Percentiles rank a stretch among this genome's conserved stretches.
Conservation (phyloP, 805 yeast genomes). For the Yarrowia phangngaensis region DNA sequence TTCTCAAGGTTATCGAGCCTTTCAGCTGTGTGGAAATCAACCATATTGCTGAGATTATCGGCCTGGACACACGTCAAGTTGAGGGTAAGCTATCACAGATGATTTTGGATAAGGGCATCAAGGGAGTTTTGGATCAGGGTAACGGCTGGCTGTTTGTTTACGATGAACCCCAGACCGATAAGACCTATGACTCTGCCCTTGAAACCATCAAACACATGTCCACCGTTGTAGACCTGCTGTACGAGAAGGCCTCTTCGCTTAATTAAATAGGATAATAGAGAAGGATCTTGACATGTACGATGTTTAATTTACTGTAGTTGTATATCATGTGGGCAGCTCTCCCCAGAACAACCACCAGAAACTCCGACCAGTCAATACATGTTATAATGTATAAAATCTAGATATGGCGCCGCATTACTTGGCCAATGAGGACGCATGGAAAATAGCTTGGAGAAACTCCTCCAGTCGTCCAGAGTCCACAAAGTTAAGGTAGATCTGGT, state of each 20-base stretch:
- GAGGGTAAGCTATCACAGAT: slow-evolving; percentile 94
- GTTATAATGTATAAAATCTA: too few relatives aligned
- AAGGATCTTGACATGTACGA: too few relatives aligned
- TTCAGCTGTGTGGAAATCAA: slow-evolving; percentile 92
- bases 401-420: too few relatives aligned
- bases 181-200: slow-evolving; percentile 80
- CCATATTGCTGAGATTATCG: slow-evolving; percentile 82
- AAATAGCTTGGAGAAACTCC: slow-evolving; percentile 44
- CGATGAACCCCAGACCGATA: slow-evolving; percentile 83
- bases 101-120: slow-evolving; percentile 93
- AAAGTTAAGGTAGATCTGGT: slow-evolving; percentile 60
- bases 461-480: slow-evolving; percentile 52
- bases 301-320: too few relatives aligned
- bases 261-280: slow-evolving; percentile 46
- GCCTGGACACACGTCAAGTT: slow-evolving; percentile 78
- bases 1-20: slow-evolving; percentile 92
- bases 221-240: slow-evolving; percentile 80
- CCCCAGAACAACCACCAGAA: too few relatives aligned
- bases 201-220: slow-evolving; percentile 85
- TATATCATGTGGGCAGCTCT: too few relatives aligned
- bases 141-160: slow-evolving; percentile 94
- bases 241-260: slow-evolving; percentile 86
- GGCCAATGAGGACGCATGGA: slow-evolving; percentile 7
- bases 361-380: too few relatives aligned
- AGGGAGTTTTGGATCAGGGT: slow-evolving; percentile 96